Evolutionary conservation across 257 asterid genomes (phyloP).

Genomic region (Solanum raphanifolium): DNA sequence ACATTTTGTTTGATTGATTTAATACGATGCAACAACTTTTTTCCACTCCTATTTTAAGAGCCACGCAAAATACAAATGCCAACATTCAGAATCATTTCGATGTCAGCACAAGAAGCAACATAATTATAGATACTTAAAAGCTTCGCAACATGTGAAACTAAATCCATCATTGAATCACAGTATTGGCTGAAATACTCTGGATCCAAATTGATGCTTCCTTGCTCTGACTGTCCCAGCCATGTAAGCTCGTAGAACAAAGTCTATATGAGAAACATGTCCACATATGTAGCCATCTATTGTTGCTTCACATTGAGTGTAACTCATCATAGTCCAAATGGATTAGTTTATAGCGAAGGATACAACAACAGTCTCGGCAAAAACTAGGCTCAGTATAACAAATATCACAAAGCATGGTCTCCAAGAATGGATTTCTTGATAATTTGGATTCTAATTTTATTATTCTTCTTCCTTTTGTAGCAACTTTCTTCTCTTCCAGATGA

Average conservation of each 20-base stretch:
- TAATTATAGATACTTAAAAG: slow-evolving; percentile 36
- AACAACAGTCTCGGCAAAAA: slow-evolving; percentile 74
- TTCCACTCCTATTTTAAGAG: slow-evolving; percentile 35
- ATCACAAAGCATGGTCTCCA: slow-evolving; percentile 47
- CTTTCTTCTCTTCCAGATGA: slow-evolving; percentile 17
- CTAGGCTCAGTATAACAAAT: slow-evolving; percentile 58
- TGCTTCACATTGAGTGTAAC: slow-evolving; percentile 52
- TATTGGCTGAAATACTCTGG: slow-evolving; percentile 77
- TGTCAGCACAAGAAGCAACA: slow-evolving; percentile 25
- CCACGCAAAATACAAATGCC: slow-evolving; percentile 41
- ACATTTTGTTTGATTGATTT: slow-evolving; percentile 53
- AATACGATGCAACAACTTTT: slow-evolving; percentile 34
- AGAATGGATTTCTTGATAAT: slow-evolving; percentile 6
- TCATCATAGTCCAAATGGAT: slow-evolving; percentile 20
- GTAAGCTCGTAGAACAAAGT: slow-evolving; percentile 64
- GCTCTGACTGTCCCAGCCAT: slow-evolving; percentile 78
- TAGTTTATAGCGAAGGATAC: slow-evolving; percentile 56
- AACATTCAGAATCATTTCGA: slow-evolving; percentile 27
- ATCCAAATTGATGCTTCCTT: slow-evolving; percentile 56
- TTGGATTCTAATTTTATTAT: not conserved
- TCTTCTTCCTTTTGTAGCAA: slow-evolving; percentile 16
- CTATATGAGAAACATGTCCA: slow-evolving; percentile 69
- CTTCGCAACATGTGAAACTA: slow-evolving; percentile 41
- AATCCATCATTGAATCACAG: slow-evolving; percentile 70
- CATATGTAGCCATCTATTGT: slow-evolving; percentile 30